phyloP scores from a whole-genome alignment of 305 asterid genomes.

The Solanum hybrid region DNA sequence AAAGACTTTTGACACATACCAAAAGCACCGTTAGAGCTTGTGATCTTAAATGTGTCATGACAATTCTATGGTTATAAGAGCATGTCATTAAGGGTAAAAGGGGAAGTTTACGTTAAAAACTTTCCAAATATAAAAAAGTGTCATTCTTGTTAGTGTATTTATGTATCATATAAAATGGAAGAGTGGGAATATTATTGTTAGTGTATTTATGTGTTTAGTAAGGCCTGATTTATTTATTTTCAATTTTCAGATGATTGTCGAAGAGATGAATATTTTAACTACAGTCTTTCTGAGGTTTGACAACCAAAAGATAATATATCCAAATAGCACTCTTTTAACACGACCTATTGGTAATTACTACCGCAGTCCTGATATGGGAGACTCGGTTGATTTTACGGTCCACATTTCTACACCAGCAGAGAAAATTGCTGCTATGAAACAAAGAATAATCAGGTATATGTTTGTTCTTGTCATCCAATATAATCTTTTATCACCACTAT shows the following conservation, averaged over 20 bases:
- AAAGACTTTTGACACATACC: not conserved
- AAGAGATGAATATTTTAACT: conserved; percentile 78
- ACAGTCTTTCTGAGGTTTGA: conserved; percentile 58
- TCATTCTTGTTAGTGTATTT: not conserved
- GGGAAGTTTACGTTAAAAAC: not conserved
- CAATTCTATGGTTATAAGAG: not conserved
- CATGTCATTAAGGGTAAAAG: not conserved
- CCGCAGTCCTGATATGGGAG: conserved; percentile 86
- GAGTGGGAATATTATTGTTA: not conserved
- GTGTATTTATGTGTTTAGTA: not conserved
- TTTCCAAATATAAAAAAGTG: not conserved
- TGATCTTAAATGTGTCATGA: not conserved
- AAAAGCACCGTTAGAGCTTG: not conserved
- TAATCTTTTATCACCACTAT: not conserved
- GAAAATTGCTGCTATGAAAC: conserved; percentile 45
- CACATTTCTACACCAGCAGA: conserved; percentile 70
- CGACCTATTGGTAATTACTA: conserved; percentile 53
- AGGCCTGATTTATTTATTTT: not conserved
- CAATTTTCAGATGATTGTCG: conserved; percentile 53
- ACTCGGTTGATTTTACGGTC: conserved; percentile 46
- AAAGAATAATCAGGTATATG: conserved; percentile 38
- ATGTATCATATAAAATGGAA: not conserved
- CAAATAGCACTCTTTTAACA: conserved; percentile 63
- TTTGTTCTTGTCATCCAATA: not conserved
- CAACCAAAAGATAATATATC: conserved; percentile 54